Conservation (phyloP, 805 yeast genomes). For the Candida pini region DNA sequence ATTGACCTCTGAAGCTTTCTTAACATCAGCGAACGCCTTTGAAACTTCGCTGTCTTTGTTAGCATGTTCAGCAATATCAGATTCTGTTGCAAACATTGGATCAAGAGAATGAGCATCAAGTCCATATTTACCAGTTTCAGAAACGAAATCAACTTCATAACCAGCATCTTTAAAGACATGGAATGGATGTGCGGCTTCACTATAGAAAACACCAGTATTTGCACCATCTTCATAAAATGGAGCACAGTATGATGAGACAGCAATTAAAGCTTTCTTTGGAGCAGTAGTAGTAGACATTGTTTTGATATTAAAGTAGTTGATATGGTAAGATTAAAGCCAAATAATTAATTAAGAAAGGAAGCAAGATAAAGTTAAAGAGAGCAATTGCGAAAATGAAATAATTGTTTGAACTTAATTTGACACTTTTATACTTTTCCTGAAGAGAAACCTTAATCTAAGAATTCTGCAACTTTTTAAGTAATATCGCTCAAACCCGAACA, state of each 20-base stretch:
- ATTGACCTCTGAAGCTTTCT: constrained; percentile 43
- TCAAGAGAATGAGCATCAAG: constrained; percentile 50
- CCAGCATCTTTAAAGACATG: constrained; percentile 42
- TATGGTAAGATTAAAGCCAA: neutral
- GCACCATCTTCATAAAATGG: constrained; percentile 52
- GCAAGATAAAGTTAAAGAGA: neutral
- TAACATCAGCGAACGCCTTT: constrained; percentile 33
- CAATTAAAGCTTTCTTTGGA: constrained; percentile 34
- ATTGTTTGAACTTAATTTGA: neutral
- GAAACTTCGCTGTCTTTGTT: constrained; percentile 36
- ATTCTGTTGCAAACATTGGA: constrained; percentile 36
- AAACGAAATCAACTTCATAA: constrained; percentile 47
- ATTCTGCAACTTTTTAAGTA: no score
- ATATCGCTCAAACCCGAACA: no score
- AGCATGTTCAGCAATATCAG: constrained; percentile 36
- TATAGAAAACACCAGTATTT: constrained; percentile 55
- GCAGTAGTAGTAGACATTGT: no score
- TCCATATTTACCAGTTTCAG: constrained; percentile 56
- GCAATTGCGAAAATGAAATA: neutral
- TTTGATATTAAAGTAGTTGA: neutral
- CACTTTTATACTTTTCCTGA: no score
- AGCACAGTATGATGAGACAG: constrained; percentile 37
- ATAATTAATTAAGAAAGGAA: neutral
- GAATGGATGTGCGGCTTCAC: constrained; percentile 59
- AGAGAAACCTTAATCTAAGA: no score